Percentiles rank a stretch among this genome's conserved stretches.
Evolutionary conservation across 1,139 yeast genomes (phyloP).

Genomic region (Candida tropicalis): DNA sequence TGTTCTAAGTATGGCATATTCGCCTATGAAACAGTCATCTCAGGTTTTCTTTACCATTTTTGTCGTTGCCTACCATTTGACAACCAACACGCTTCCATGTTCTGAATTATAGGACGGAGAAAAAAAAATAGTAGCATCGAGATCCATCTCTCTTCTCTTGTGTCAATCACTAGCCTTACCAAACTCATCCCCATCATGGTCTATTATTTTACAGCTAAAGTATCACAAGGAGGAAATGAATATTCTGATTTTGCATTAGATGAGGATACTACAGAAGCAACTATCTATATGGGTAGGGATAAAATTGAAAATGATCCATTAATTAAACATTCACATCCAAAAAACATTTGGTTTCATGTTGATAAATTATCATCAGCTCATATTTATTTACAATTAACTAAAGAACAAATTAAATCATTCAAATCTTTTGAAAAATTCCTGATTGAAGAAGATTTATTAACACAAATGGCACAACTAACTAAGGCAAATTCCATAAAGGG

Average conservation of each 20-base stretch:
- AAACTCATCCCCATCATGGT: constrained; percentile 43
- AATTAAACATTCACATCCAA: constrained; percentile 68
- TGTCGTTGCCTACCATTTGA: too few relatives aligned
- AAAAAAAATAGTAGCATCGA: too few relatives aligned
- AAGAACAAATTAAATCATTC: constrained; percentile 37
- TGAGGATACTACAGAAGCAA: constrained; percentile 30
- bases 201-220: constrained; percentile 51
- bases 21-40: too few relatives aligned
- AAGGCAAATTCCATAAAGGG: constrained; percentile 83
- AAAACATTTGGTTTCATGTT: constrained; percentile 83
- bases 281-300: constrained; percentile 73
- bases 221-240: constrained; percentile 8
- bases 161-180: too few relatives aligned
- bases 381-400: constrained; percentile 64
- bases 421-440: constrained; percentile 35
- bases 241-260: constrained; percentile 15
- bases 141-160: too few relatives aligned
- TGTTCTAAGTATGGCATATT: too few relatives aligned
- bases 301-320: constrained; percentile 76
- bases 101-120: too few relatives aligned
- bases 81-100: too few relatives aligned
- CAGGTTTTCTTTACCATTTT: too few relatives aligned
- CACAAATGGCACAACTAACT: constrained; percentile 73
- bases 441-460: constrained; percentile 54
- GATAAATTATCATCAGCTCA: constrained; percentile 83